These are phyloP conservation scores for Ceratocystis colombiana DNA, from an alignment of 2,329 filamentous ascomycete genomes.

Conservation along the genomic window DNA sequence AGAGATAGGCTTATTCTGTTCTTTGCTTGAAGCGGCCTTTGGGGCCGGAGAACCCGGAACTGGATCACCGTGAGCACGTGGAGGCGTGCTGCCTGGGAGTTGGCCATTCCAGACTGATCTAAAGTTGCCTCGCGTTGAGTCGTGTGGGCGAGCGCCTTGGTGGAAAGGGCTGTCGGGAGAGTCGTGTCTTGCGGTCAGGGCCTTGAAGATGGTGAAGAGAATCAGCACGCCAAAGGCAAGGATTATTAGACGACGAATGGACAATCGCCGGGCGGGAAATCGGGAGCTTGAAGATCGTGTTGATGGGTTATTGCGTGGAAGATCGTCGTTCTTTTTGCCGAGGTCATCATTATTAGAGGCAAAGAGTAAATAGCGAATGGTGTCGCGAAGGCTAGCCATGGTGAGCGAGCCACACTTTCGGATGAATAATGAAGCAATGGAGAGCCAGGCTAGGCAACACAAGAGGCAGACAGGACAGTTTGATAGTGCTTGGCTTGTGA, in stretches of 20 bases:
- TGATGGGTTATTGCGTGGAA: slow-evolving; percentile 30
- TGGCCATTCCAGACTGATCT: slow-evolving; percentile 1
- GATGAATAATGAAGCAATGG: neutral
- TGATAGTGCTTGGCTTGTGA: neutral
- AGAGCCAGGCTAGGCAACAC: neutral
- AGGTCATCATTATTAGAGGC: slow-evolving; percentile 47
- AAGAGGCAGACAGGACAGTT: neutral
- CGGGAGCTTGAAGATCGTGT: slow-evolving; percentile 33
- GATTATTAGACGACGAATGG: slow-evolving; percentile 43
- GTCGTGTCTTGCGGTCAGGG: slow-evolving; percentile 15
- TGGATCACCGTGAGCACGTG: slow-evolving; percentile 17
- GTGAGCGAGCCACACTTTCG: neutral
- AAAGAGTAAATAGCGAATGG: slow-evolving; percentile 31
- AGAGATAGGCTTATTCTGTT: neutral
- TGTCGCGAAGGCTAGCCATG: slow-evolving; percentile 21
- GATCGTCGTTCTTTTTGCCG: slow-evolving; percentile 53
- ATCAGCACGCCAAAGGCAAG: slow-evolving; percentile 35
- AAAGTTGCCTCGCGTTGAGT: slow-evolving; percentile 1
- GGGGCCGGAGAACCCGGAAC: slow-evolving; percentile 14
- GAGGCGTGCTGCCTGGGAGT: slow-evolving; percentile 21
- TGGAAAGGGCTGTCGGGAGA: slow-evolving; percentile 23
- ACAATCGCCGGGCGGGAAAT: slow-evolving; percentile 38
- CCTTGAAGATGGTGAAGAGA: slow-evolving; percentile 8
- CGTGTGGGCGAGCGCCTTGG: slow-evolving; percentile 14
- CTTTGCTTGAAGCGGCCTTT: neutral